Evolutionary conservation across 202 grass and related monocot genomes (phyloP).

Genomic region (Zoysia matrella): DNA sequence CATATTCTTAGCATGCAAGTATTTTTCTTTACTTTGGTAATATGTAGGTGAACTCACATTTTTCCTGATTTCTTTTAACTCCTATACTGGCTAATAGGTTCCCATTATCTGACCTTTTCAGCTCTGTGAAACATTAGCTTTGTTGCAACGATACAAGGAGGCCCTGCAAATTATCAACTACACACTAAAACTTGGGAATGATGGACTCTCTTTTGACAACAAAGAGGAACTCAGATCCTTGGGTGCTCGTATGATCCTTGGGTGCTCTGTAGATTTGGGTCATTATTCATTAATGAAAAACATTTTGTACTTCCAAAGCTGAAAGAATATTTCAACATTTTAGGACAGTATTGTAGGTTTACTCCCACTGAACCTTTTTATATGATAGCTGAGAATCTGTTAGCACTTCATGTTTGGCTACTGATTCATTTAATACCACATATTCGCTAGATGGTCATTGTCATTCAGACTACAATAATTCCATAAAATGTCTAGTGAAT

Average conservation of each 20-base stretch:
- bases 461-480: not conserved
- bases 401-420: not conserved
- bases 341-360: not conserved
- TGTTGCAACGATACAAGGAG: slow-evolving; percentile 71
- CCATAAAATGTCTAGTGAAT: not conserved
- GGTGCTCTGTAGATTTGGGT: not conserved
- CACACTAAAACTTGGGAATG: slow-evolving; percentile 76
- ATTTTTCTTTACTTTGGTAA: not conserved
- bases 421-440: not conserved
- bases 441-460: not conserved
- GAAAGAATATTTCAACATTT: not conserved
- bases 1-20: not conserved
- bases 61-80: slow-evolving; percentile 5
- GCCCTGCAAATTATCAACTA: slow-evolving; percentile 82
- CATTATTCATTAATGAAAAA: not conserved
- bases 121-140: slow-evolving; percentile 81
- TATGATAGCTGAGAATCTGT: not conserved
- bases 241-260: slow-evolving; percentile 73
- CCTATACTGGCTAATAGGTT: slow-evolving; percentile 9
- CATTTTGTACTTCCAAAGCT: not conserved
- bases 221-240: slow-evolving; percentile 75
- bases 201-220: slow-evolving; percentile 58
- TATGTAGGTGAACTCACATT: slow-evolving; percentile 11
- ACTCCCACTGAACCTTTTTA: not conserved
- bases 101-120: slow-evolving; percentile 14